phyloP scores from a whole-genome alignment of 331 rosid species.

The Prunus yedoensis region DNA sequence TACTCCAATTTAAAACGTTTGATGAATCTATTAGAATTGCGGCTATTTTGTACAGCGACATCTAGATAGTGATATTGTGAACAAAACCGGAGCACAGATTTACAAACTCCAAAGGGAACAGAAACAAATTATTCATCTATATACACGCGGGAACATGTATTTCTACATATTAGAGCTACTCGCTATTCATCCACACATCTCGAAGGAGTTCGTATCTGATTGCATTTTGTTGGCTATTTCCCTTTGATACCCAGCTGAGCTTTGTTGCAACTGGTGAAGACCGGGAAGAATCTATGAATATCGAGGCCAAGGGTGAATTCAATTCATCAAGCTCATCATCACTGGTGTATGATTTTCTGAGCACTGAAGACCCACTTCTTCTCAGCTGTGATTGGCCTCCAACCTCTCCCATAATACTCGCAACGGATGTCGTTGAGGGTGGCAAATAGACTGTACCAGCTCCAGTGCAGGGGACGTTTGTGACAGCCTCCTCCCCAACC shows the following conservation, averaged over 20 bases:
- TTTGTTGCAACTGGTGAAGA: conserved; percentile 42
- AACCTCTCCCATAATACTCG: conserved; percentile 49
- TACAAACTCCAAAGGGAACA: conserved; percentile 11
- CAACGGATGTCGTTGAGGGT: conserved; percentile 59
- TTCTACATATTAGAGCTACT: conserved; percentile 30
- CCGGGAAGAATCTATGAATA: conserved; percentile 37
- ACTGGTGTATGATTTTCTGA: conserved; percentile 83
- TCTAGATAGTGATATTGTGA: not conserved
- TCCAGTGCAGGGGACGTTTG: conserved; percentile 71
- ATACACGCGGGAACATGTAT: not conserved
- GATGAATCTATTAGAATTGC: not conserved
- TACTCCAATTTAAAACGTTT: not conserved
- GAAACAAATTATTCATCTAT: not conserved
- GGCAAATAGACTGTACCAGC: conserved; percentile 61
- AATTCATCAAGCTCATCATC: conserved; percentile 95
- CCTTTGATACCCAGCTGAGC: conserved; percentile 43
- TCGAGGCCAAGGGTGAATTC: conserved; percentile 69
- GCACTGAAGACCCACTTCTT: conserved; percentile 78
- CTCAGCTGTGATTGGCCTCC: conserved; percentile 62
- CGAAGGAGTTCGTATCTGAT: conserved; percentile 85
- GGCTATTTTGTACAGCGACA: not conserved
- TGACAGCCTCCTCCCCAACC: conserved; percentile 43
- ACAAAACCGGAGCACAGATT: conserved; percentile 5
- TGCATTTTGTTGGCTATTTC: conserved; percentile 39
- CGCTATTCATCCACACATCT: conserved; percentile 75